Evolutionary conservation across 2,329 filamentous ascomycete species (phyloP).

Genomic region (Aureobasidium sp.): DNA sequence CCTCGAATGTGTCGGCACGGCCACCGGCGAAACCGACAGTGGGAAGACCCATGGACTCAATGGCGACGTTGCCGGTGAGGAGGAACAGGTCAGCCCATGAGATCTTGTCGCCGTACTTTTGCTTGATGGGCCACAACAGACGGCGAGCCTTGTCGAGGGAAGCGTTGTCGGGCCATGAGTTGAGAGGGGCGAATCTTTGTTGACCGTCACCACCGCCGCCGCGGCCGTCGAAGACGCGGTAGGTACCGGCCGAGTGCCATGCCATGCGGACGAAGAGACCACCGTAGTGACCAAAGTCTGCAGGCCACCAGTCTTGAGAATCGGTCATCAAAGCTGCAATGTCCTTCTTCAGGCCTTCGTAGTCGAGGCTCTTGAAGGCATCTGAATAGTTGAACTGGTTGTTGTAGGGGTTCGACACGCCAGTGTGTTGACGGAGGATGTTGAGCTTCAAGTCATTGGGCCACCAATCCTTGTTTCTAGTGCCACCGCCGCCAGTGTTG

Average conservation of each 20-base stretch:
- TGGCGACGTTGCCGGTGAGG: constrained; percentile 65
- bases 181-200: constrained; percentile 71
- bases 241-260: constrained; percentile 73
- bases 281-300: constrained; percentile 73
- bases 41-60: constrained; percentile 68
- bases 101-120: constrained; percentile 76
- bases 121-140: constrained; percentile 72
- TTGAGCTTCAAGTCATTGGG: constrained; percentile 58
- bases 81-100: constrained; percentile 69
- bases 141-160: constrained; percentile 72
- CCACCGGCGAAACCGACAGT: constrained; percentile 67
- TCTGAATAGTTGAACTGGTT: constrained; percentile 60
- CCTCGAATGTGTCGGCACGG: constrained; percentile 63
- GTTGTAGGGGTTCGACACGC: constrained; percentile 53
- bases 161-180: constrained; percentile 75
- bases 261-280: constrained; percentile 73
- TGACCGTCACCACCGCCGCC: constrained; percentile 66
- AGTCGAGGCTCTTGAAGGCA: constrained; percentile 65
- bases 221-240: constrained; percentile 65
- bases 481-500: constrained; percentile 43
- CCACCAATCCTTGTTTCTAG: constrained; percentile 65
- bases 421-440: constrained; percentile 63
- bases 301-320: constrained; percentile 74
- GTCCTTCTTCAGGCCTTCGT: constrained; percentile 65
- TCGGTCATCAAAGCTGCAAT: constrained; percentile 63